Percentiles rank a stretch among this genome's conserved stretches.
phyloP scores from a whole-genome alignment of 2,329 filamentous ascomycete species.

The Colletotrichum euphorbiae region DNA sequence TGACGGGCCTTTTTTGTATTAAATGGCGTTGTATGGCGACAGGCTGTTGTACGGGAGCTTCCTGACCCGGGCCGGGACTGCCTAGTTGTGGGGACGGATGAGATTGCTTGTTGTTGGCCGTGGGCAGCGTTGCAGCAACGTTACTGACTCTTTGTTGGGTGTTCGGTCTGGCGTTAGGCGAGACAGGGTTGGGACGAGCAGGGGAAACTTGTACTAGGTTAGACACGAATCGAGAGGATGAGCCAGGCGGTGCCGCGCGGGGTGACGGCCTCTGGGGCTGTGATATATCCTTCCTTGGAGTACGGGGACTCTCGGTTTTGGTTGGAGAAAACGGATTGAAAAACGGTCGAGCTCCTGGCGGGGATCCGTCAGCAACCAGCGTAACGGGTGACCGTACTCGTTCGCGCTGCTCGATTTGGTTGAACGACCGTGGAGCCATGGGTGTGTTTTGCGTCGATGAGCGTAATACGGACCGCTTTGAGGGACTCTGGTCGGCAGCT shows the following conservation, averaged over 20 bases:
- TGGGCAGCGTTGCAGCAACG: no score
- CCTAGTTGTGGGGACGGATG: no score
- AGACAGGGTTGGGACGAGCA: neutral
- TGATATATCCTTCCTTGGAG: neutral
- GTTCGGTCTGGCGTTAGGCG: no score
- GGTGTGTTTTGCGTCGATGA: neutral
- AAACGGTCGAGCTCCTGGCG: neutral
- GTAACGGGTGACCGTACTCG: conserved; percentile 15
- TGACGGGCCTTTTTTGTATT: no score
- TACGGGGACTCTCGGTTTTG: conserved; percentile 15
- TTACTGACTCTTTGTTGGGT: no score
- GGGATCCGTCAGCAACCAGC: conserved; percentile 17
- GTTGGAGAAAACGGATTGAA: neutral
- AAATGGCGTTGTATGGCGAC: no score
- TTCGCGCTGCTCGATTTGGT: neutral
- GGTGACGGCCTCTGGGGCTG: conserved; percentile 4
- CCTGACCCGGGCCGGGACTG: no score
- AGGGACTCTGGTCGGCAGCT: neutral
- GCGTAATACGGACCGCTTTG: neutral
- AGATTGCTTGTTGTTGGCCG: no score
- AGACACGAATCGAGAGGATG: neutral
- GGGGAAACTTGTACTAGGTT: neutral
- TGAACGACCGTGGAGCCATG: conserved; percentile 10
- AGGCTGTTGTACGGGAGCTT: no score
- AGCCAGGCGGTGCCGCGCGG: neutral